Conservation (phyloP, 306 rosid species). For the Luffa aegyptiaca region DNA sequence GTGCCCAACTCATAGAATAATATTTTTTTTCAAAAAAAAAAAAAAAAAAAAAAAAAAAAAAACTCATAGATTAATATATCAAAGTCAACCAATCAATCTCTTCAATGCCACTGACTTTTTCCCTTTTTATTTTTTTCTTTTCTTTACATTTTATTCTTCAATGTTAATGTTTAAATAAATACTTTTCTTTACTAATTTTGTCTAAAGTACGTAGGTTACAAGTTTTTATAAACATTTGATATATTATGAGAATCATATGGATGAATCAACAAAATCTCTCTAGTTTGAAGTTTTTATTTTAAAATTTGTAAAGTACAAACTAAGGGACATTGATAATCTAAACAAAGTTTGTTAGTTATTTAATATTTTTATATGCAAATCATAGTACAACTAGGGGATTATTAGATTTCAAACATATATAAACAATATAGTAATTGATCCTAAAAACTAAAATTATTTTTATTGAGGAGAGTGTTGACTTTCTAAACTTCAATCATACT, state of each 20-base stretch:
- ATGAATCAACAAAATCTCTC: not conserved
- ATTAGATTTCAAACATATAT: not conserved
- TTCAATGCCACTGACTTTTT: not conserved
- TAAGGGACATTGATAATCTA: not conserved
- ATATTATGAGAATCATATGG: not conserved
- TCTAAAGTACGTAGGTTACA: not conserved
- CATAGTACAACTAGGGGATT: not conserved
- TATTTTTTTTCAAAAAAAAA: too few species aligned
- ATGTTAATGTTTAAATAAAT: not conserved
- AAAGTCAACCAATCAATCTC: slow-evolving; percentile 3
- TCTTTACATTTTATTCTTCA: not conserved
- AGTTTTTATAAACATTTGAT: not conserved
- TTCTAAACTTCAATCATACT: not conserved
- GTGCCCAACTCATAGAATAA: not conserved
- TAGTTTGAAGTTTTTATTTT: not conserved
- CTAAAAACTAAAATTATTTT: too few species aligned
- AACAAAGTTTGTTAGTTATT: not conserved
- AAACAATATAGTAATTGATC: too few species aligned
- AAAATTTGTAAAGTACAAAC: not conserved
- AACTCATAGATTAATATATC: not conserved
- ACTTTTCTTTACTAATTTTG: not conserved
- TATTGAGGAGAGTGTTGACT: not conserved
- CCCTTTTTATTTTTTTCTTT: not conserved
- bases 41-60: too few species aligned
- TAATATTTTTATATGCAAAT: not conserved